Percentiles rank a stretch among this genome's conserved stretches.
Conservation (phyloP, 305 asterid species). For the Solanum aculeatissimum region DNA sequence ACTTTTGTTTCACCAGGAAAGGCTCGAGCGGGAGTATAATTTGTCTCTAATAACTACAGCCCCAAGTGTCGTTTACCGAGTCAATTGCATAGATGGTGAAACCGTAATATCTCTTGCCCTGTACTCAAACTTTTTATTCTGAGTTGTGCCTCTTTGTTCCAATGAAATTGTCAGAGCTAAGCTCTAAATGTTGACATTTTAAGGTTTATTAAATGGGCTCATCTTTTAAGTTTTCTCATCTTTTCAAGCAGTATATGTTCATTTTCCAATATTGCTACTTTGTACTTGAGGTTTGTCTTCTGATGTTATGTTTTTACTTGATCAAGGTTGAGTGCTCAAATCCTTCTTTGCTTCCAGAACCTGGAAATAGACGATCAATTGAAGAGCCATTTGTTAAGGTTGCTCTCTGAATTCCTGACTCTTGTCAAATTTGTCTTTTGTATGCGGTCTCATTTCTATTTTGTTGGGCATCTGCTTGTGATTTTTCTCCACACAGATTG, state of each 20-base stretch:
- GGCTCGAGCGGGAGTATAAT: slow-evolving; percentile 96
- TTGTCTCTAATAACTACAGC: slow-evolving; percentile 92
- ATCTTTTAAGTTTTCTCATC: not conserved
- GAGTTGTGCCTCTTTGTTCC: not conserved
- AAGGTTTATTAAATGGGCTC: not conserved
- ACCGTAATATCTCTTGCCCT: slow-evolving; percentile 57
- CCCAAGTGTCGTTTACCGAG: slow-evolving; percentile 93
- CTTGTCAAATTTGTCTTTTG: not conserved
- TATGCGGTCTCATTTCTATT: not conserved
- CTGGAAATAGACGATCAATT: slow-evolving; percentile 80
- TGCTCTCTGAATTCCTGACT: not conserved
- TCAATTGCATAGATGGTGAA: slow-evolving; percentile 66
- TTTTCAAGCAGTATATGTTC: not conserved
- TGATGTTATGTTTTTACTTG: not conserved
- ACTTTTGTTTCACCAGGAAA: slow-evolving; percentile 65
- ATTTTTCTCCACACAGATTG: slow-evolving; percentile 46
- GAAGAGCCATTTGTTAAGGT: slow-evolving; percentile 99
- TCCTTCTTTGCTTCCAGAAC: slow-evolving; percentile 95
- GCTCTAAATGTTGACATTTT: not conserved
- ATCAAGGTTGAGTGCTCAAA: slow-evolving; percentile 88
- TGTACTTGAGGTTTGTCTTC: not conserved
- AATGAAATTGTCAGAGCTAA: not conserved
- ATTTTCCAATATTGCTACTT: not conserved
- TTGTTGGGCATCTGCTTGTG: not conserved
- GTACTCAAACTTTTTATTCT: slow-evolving; percentile 5